Evolutionary conservation across 306 rosid genomes (phyloP).

Genomic region (Hylodesmum podocarpum): DNA sequence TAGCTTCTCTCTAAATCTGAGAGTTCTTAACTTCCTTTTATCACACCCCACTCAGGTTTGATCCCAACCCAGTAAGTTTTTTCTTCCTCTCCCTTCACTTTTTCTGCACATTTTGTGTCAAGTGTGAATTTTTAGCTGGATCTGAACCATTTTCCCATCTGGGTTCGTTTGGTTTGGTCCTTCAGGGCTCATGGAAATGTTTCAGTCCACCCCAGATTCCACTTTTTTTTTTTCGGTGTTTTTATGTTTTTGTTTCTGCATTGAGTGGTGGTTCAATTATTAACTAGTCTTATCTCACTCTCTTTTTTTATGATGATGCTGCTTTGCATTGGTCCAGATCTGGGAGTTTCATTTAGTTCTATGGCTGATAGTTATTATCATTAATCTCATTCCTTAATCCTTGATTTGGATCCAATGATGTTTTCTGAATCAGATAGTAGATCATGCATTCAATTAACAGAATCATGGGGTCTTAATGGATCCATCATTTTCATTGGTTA

Average conservation of each 20-base stretch:
- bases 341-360: neutral
- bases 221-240: neutral
- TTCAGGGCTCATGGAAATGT: constrained; percentile 5
- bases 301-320: constrained; percentile 8
- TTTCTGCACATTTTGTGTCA: neutral
- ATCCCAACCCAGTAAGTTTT: constrained; percentile 31
- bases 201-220: neutral
- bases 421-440: neutral
- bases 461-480: constrained; percentile 23
- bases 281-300: neutral
- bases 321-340: constrained; percentile 17
- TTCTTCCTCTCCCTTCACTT: neutral
- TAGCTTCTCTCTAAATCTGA: constrained; percentile 23
- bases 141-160: constrained; percentile 10
- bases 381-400: constrained; percentile 2
- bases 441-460: neutral
- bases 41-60: constrained; percentile 24
- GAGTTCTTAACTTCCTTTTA: constrained; percentile 15
- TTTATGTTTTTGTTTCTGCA: neutral
- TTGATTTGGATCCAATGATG: neutral
- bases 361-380: neutral
- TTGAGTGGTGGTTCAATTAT: neutral
- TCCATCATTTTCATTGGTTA: constrained; percentile 41
- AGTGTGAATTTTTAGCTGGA: constrained; percentile 21
- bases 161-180: constrained; percentile 27